Evolutionary conservation across 2,329 filamentous ascomycete species (phyloP).

Genomic region (Colletotrichum lindemuthianum): DNA sequence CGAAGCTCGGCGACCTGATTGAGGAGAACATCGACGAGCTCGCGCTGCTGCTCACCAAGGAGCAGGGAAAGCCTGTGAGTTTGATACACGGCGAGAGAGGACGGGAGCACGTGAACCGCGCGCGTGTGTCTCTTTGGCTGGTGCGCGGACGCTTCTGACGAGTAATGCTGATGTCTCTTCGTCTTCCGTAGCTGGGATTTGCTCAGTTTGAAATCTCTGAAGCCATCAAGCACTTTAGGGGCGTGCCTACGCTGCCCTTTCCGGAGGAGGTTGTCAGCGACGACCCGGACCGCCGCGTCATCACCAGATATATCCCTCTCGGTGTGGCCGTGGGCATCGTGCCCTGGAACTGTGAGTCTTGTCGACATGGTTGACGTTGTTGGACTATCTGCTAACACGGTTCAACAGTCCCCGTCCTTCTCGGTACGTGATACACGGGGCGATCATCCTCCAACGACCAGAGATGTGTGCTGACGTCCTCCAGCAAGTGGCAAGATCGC

Average conservation of each 20-base stretch:
- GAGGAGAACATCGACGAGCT: slow-evolving; percentile 32
- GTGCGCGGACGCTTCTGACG: neutral
- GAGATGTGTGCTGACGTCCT: neutral
- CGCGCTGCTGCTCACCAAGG: slow-evolving; percentile 35
- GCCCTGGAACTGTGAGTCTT: slow-evolving; percentile 65
- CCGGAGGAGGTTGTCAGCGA: slow-evolving; percentile 36
- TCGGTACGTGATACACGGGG: neutral
- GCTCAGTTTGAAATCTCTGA: slow-evolving; percentile 28
- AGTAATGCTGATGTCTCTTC: slow-evolving; percentile 3
- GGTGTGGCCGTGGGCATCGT: slow-evolving; percentile 57
- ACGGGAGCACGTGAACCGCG: slow-evolving; percentile 2
- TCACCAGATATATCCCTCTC: slow-evolving; percentile 49
- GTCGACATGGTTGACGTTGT: neutral
- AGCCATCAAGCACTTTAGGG: slow-evolving; percentile 28
- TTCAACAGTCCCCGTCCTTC: slow-evolving; percentile 29
- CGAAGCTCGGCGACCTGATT: slow-evolving; percentile 35
- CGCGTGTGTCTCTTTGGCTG: too few species aligned
- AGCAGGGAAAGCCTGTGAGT: slow-evolving; percentile 40
- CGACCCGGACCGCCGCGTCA: slow-evolving; percentile 43
- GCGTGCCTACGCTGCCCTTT: slow-evolving; percentile 20
- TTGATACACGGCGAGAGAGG: neutral
- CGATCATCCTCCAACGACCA: neutral
- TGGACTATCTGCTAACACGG: neutral
- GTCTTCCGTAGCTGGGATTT: slow-evolving; percentile 11
- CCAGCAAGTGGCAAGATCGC: slow-evolving; percentile 62